Base-by-base conservation (phyloP, 2,329 filamentous ascomycete species). In the Verticillium nonalfalfae region DNA sequence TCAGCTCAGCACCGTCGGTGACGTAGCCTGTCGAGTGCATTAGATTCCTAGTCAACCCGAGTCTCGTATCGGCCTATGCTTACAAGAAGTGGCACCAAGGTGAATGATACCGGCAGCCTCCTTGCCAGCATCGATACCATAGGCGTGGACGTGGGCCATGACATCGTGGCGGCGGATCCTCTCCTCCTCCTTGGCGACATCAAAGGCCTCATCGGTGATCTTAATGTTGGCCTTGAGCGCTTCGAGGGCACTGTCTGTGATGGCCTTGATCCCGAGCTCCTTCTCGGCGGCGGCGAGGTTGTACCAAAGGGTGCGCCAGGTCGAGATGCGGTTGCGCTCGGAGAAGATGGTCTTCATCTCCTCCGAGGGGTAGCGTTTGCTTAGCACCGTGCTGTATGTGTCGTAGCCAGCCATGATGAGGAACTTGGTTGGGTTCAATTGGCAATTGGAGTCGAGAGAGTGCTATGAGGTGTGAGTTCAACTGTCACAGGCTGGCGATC, bases 231-330 rank as follows among this genome's bases (percentile, higher is more conserved):
- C 83, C 65, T 84, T 81, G 85, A 97, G 90, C 75, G 93, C 84
- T 62, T 87, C 82, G 59, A 97, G 79, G 9, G 93, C 93, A 69
- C 94, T 86, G 21, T 83, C 74, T 14, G 85, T 87, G 71, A 97
- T 93, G 55, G 77, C 72, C 9, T 84, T 78, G 56, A 96, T 84
- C 2, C 92, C 92, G 2, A 96, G 83, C 74, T 93, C 89, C 73
- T 87, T 88, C 79, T 97, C 89, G 10, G 84, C 81, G 79, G 96
- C 89, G 31, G 93, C 93, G 11, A 97, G 88, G 76, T 83, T 87
- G 55, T 94, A 79, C 93, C 93, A 97, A 18, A 97, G 85, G 73
- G 90, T 83, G 66, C 93, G 86, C 92, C 92, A 96, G 60, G 87
- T 92, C 52, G 85, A 88, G 74, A 88, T 86, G 35, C 92, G 84